Evolutionary conservation across 108 stramenopile species (phyloP).

Genomic region (Schizochytrium sp.): DNA sequence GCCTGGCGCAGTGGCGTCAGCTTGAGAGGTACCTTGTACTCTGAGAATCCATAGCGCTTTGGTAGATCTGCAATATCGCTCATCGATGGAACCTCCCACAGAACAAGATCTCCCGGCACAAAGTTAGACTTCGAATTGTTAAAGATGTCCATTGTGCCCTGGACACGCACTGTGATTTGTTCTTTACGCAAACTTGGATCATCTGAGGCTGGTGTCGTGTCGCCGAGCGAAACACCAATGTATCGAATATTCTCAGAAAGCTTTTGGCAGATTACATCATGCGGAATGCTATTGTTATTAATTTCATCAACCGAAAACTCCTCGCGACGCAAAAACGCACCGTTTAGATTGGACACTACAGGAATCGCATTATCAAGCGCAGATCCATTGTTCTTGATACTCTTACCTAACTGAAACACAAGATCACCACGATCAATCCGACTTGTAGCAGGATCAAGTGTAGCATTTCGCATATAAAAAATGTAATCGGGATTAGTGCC

Average conservation of each 20-base stretch:
- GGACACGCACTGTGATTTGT: slow-evolving; percentile 3
- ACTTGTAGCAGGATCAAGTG: neutral
- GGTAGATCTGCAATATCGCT: neutral
- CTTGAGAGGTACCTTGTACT: slow-evolving; percentile 38
- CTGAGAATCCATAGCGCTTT: slow-evolving; percentile 20
- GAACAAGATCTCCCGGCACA: slow-evolving; percentile 24
- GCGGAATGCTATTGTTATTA: too few relatives aligned
- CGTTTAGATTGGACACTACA: slow-evolving; percentile 19
- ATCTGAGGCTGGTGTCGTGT: slow-evolving; percentile 7
- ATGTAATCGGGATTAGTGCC: neutral
- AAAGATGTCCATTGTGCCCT: slow-evolving; percentile 31
- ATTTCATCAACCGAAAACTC: neutral
- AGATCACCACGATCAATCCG: neutral
- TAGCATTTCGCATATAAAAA: neutral
- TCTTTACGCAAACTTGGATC: neutral
- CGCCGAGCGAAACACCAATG: neutral
- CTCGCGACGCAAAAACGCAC: neutral
- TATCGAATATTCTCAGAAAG: slow-evolving; percentile 6
- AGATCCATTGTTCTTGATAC: neutral
- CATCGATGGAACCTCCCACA: slow-evolving; percentile 7
- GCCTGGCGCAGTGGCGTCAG: slow-evolving; percentile 31
- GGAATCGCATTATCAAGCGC: slow-evolving; percentile 25
- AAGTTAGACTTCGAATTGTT: slow-evolving; percentile 29
- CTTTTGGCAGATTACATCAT: neutral
- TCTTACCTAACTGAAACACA: slow-evolving; percentile 14